Percentiles rank a stretch among this genome's conserved stretches.
Conservation (phyloP, 768 basidiomycete species). For the Ramaria sp. region DNA sequence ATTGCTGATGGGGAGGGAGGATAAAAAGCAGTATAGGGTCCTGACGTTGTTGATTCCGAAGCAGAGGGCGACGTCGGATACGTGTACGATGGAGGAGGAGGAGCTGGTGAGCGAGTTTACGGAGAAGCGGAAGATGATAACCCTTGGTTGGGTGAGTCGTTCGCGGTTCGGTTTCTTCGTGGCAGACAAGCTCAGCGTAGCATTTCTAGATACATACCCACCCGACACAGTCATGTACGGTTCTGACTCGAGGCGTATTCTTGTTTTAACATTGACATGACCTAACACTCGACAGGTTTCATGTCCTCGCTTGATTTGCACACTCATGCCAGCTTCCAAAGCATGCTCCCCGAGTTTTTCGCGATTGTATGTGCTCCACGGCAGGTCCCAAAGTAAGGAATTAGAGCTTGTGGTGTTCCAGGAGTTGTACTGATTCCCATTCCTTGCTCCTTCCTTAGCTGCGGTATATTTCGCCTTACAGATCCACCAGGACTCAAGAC, state of each 20-base stretch:
- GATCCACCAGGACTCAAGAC: slow-evolving; percentile 70
- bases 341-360: slow-evolving; percentile 85
- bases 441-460: slow-evolving; percentile 29
- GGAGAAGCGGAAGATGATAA: slow-evolving; percentile 69
- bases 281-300: slow-evolving; percentile 43
- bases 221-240: slow-evolving; percentile 75
- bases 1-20: slow-evolving; percentile 60
- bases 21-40: slow-evolving; percentile 52
- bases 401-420: slow-evolving; percentile 2
- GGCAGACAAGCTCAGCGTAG: background rate
- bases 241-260: no score
- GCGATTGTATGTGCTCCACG: slow-evolving; percentile 87
- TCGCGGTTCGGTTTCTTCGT: background rate
- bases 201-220: slow-evolving; percentile 76
- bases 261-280: no score
- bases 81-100: slow-evolving; percentile 89
- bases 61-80: slow-evolving; percentile 81
- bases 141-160: slow-evolving; percentile 77
- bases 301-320: slow-evolving; percentile 93
- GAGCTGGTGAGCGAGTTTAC: slow-evolving; percentile 81
- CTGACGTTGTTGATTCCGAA: slow-evolving; percentile 80
- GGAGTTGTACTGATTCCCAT: background rate
- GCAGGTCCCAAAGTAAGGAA: slow-evolving; percentile 57
- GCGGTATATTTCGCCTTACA: slow-evolving; percentile 79
- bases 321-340: slow-evolving; percentile 82